Evolutionary conservation across 768 basidiomycete genomes (phyloP), one percentile per base, ranked within the genome.

Genomic region (Leccinum barrowsii): DNA sequence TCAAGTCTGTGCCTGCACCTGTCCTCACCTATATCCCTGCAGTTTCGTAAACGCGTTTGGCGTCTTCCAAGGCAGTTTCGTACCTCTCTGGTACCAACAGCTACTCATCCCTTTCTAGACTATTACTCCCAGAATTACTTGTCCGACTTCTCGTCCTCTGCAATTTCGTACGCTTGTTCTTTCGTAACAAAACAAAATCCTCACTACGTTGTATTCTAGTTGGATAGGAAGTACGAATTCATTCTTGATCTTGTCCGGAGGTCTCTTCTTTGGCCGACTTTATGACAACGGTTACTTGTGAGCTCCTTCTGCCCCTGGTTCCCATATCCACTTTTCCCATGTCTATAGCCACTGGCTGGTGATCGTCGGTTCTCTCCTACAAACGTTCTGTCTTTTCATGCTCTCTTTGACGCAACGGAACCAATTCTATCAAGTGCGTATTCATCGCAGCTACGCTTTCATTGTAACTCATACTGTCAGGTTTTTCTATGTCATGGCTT

Each of bases 221-320:
- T 78, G 74, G 74, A 78, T 85, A 60, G 83, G 82, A 24, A 80
- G 82, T 51, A 71, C 77, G 4, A 80, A 82, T 55, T 63, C 81
- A 2, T 75, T 80, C 50, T 63, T 83, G 15, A 65, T 77, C 5
- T 61, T 82, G 19, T 75, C 77, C 0, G 72, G 73, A 35, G 81
- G 82, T 1, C 66, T 82, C 28, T 63, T 82, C 47, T 73, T 78
- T 17, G 83, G 83, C 4, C 74, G 76, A n/a, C 73, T 77, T 5
- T 79, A 80, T 60, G 84, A 84, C 54, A 73, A 67, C 11, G 84
- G 83, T 35, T 78, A 80, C 67, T 82, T 82, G 79, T 78, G 60
- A 22, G 76, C 56, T 15, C 32, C 17, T 13, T 6, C 37, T 40
- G 6, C 7, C 2, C 26, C 13, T 19, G 47, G 17, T 30, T 11